These are phyloP conservation scores for Tolypocladium ophioglossoides DNA, from an alignment of 2,329 filamentous ascomycete species.

Conservation along the genomic window DNA sequence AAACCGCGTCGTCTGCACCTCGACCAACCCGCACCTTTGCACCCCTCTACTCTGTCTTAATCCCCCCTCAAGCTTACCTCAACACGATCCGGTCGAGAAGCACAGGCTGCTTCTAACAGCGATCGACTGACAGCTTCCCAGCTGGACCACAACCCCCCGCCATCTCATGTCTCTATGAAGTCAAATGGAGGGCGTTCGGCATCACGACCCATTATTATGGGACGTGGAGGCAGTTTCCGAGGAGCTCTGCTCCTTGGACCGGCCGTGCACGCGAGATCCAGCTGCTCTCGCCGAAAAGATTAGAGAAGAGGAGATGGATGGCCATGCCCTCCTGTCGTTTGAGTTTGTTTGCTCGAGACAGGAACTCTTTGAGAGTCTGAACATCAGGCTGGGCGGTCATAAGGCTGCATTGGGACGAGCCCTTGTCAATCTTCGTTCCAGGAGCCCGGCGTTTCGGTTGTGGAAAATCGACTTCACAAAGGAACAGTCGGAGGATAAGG, in stretches of 20 bases:
- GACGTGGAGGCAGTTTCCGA: constrained; percentile 53
- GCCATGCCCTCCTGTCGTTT: constrained; percentile 49
- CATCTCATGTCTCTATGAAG: constrained; percentile 1
- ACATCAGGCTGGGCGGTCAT: constrained; percentile 46
- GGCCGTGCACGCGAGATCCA: constrained; percentile 40
- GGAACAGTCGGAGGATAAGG: neutral
- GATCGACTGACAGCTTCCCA: no score
- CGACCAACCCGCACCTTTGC: neutral
- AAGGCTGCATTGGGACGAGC: constrained; percentile 46
- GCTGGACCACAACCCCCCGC: neutral
- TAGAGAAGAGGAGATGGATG: constrained; percentile 53
- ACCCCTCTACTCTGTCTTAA: neutral
- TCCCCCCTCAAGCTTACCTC: neutral
- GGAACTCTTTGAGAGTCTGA: constrained; percentile 42
- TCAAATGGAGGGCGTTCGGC: constrained; percentile 15
- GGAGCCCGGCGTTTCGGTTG: constrained; percentile 37
- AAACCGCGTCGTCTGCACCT: neutral
- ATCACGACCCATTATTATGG: constrained; percentile 66
- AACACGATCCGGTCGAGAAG: neutral
- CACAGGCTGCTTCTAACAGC: no score
- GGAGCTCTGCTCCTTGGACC: constrained; percentile 48
- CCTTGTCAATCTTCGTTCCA: constrained; percentile 42
- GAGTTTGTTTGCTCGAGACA: constrained; percentile 38
- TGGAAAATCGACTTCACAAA: constrained; percentile 12
- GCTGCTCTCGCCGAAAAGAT: constrained; percentile 42